Evolutionary conservation across 2,329 filamentous ascomycete species (phyloP).

Genomic region (Aspergillus melleus): DNA sequence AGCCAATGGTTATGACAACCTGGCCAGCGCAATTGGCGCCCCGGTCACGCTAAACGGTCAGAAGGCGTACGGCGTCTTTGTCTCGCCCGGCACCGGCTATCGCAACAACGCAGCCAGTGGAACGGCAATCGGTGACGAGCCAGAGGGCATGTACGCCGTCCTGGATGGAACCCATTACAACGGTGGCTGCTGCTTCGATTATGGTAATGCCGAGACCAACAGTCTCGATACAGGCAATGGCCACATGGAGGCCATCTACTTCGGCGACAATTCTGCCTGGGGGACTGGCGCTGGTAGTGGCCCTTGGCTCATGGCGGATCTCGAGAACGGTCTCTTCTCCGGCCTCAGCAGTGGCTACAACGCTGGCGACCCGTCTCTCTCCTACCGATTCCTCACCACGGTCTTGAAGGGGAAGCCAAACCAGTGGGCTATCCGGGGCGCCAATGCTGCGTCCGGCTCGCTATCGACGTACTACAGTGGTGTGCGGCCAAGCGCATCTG

Average conservation of each 20-base stretch:
- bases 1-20: constrained; percentile 58
- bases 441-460: constrained; percentile 54
- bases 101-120: constrained; percentile 57
- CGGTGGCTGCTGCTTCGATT: constrained; percentile 50
- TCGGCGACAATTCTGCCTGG: constrained; percentile 56
- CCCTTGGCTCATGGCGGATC: constrained; percentile 69
- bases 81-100: constrained; percentile 63
- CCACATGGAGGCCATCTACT: constrained; percentile 71
- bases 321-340: constrained; percentile 67
- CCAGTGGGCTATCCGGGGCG: constrained; percentile 62
- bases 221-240: constrained; percentile 58
- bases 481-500: constrained; percentile 50
- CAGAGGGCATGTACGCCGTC: constrained; percentile 43
- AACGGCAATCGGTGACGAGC: constrained; percentile 54
- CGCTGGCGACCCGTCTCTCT: constrained; percentile 53
- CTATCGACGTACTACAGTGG: constrained; percentile 63
- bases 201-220: constrained; percentile 58
- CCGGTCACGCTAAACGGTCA: constrained; percentile 62
- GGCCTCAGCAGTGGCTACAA: constrained; percentile 51
- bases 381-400: constrained; percentile 58
- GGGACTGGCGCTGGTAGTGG: constrained; percentile 59
- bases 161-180: constrained; percentile 39
- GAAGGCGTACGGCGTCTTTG: constrained; percentile 64
- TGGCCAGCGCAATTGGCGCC: constrained; percentile 60
- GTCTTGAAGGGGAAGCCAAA: constrained; percentile 58